A percentile compares a stretch with the other conserved stretches of the same genome.
These are phyloP conservation scores for Pseudoscleropodium purum DNA, from an alignment of 225 moss, liverwort and hornwort genomes.

Conservation along the genomic window DNA sequence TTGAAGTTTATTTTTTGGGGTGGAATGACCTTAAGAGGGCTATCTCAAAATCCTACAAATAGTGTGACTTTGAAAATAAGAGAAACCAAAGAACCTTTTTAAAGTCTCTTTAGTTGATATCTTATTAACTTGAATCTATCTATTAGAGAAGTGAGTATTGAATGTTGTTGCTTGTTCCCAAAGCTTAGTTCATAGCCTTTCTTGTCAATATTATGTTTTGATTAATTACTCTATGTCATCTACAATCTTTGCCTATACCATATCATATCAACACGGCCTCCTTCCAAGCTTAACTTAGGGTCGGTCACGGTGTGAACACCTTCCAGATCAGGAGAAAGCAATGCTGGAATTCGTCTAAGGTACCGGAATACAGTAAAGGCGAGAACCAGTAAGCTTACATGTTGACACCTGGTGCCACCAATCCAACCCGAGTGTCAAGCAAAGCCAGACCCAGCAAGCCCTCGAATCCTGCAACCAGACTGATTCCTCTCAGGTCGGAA, in stretches of 20 bases:
- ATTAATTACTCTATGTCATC: background rate
- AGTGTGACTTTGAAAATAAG: background rate
- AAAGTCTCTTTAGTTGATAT: background rate
- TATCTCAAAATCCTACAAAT: background rate
- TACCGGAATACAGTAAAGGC: background rate
- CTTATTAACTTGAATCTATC: background rate
- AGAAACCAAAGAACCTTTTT: background rate
- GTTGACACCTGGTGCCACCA: background rate
- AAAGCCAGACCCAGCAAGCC: background rate
- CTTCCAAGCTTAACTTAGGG: background rate
- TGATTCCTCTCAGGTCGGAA: background rate
- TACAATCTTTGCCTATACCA: background rate
- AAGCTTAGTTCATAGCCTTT: background rate
- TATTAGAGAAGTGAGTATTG: background rate
- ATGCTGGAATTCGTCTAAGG: background rate
- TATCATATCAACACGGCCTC: too few species aligned
- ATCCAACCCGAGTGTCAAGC: background rate
- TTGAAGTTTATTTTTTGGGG: background rate
- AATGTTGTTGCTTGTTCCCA: background rate
- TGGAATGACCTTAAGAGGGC: background rate
- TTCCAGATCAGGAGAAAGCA: background rate
- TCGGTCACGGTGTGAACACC: background rate
- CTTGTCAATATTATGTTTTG: background rate
- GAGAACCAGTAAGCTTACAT: too few species aligned
- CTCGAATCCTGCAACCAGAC: background rate